Base-by-base conservation (phyloP, 371 early-diverging fungal genomes). In the Parasitella parasitica region DNA sequence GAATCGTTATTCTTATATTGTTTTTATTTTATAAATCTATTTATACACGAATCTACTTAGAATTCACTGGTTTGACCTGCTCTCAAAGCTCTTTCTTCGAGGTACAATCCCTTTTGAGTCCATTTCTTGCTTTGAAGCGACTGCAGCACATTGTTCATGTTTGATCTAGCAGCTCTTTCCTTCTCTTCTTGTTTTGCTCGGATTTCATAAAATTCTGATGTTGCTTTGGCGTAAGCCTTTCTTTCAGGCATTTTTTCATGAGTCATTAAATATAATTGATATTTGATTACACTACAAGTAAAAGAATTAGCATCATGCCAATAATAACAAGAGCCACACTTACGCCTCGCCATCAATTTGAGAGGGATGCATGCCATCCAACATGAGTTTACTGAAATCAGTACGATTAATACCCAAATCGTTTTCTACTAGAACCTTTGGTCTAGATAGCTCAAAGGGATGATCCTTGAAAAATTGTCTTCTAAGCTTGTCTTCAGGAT, bases 401-500 rank as follows among this genome's bases (percentile, higher is more conserved):
- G 77, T 73, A 20, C 84, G 77, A 50, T 79, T 76, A 7, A 63
- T 39, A 8, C 78, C 81, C 9, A 71, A 71, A 8, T 80, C 78
- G 22, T 75, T 75, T 69, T 91, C 90, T 3, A 87, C 81, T 48
- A 92, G 63, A 7, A 81, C 66, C 30, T 82, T 72, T 26, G 95
- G 93, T 58, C 90, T 80, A 22, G 82, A 70, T 59, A 89, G 73
- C 77, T 96, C 96, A 70, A 89, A 92, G 18, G 95, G 95, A 70
- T 96, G 96, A 79, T 93, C 91, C 64, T 83, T 81, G 74, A 91
- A 96, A 67, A 96, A 96, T 53, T 83, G 86, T 56, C 82, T 69
- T 64, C 96, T 86, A 56, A 96, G 80, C 63, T 67, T 68, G 72
- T 96, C 96, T 77, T 95, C 95, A n/a, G 93, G 93, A 64, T 93